Conservation (phyloP, 192 early-diverging fungal species). For the Entophlyctis luteolus region DNA sequence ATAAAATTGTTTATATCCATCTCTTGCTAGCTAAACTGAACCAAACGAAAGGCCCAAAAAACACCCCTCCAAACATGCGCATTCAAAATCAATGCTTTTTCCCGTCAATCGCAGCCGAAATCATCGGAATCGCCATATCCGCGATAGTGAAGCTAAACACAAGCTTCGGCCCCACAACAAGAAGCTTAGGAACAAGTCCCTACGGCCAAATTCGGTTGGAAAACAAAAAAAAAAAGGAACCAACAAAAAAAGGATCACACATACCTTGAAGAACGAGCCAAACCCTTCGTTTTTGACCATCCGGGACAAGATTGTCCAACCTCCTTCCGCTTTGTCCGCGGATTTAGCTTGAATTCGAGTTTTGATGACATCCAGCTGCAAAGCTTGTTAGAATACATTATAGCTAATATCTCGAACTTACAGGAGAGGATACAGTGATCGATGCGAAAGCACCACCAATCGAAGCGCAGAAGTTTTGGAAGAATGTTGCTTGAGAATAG, state of each 20-base stretch:
- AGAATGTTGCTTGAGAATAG: slow-evolving; percentile 94
- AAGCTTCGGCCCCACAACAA: slow-evolving; percentile 87
- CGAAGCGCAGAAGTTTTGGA: slow-evolving; percentile 94
- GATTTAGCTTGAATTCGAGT: slow-evolving; percentile 95
- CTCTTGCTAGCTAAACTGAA: not conserved
- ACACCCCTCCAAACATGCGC: not conserved
- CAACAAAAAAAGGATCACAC: not conserved
- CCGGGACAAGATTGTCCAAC: slow-evolving; percentile 77
- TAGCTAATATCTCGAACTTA: slow-evolving; percentile 8
- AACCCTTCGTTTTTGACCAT: slow-evolving; percentile 93
- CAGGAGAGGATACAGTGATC: slow-evolving; percentile 88
- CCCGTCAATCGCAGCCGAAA: slow-evolving; percentile 2
- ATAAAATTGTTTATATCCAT: not conserved
- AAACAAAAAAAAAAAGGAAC: not conserved
- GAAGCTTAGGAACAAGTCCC: slow-evolving; percentile 57
- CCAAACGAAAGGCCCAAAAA: not conserved
- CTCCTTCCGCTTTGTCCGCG: slow-evolving; percentile 82
- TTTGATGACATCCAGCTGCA: slow-evolving; percentile 91
- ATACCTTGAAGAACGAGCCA: slow-evolving; percentile 90
- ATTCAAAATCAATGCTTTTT: slow-evolving; percentile 6
- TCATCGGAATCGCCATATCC: slow-evolving; percentile 16
- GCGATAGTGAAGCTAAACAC: slow-evolving; percentile 91
- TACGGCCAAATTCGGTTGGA: not conserved
- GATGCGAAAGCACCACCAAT: slow-evolving; percentile 94
- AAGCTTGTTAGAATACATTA: not conserved